These are phyloP conservation scores for Cutaneotrichosporon mucoides DNA, from an alignment of 1,284 basidiomycete genomes.

Conservation along the genomic window DNA sequence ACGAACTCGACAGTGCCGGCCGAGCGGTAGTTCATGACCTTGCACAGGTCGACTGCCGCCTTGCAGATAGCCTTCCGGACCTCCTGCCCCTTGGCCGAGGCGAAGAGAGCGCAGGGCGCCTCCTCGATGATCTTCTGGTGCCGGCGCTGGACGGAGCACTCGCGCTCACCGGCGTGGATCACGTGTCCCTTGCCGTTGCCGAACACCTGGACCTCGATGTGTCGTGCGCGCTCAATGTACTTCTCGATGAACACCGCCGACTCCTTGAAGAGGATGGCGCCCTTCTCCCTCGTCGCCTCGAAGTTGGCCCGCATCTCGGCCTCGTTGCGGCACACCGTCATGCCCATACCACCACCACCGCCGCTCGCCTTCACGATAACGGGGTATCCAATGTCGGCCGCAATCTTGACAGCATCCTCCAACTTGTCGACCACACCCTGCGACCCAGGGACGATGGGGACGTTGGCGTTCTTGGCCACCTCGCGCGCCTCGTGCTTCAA, in stretches of 20 bases:
- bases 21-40: conserved; percentile 57
- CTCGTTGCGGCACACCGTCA: conserved; percentile 58
- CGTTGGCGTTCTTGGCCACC: conserved; percentile 54
- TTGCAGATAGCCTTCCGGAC: conserved; percentile 54
- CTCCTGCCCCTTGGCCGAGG: conserved; percentile 29
- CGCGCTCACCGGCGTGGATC: conserved; percentile 65
- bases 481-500: conserved; percentile 61
- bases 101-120: conserved; percentile 54
- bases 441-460: conserved; percentile 61
- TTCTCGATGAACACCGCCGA: conserved; percentile 61
- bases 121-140: conserved; percentile 75
- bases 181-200: conserved; percentile 59
- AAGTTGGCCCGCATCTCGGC: conserved; percentile 52
- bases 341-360: conserved; percentile 69
- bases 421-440: conserved; percentile 50
- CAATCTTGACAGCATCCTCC: conserved; percentile 53
- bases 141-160: conserved; percentile 65
- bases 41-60: conserved; percentile 56
- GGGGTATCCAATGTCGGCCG: conserved; percentile 56
- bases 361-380: conserved; percentile 58
- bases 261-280: conserved; percentile 54
- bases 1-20: conserved; percentile 68
- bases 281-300: conserved; percentile 43
- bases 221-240: conserved; percentile 57
- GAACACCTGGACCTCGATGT: conserved; percentile 69